Conservation (phyloP, 768 basidiomycete genomes). For the Suillus weaverae region DNA sequence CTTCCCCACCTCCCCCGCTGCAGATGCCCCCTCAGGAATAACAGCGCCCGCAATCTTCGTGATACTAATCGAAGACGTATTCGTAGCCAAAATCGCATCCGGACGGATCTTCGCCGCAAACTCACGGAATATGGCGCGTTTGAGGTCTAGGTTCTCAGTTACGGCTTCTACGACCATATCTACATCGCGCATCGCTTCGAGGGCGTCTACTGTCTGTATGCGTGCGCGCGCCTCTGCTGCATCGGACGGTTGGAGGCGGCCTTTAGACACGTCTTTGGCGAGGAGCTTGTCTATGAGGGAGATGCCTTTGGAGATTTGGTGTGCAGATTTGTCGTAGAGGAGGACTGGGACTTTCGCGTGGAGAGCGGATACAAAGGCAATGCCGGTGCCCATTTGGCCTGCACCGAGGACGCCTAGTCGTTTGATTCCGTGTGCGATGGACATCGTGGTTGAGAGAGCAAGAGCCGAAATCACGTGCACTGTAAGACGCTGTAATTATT, state of each 20-base stretch:
- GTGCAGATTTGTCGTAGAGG: slow-evolving; percentile 75
- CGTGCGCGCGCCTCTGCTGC: slow-evolving; percentile 74
- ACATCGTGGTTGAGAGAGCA: slow-evolving; percentile 35
- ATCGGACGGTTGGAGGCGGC: slow-evolving; percentile 63
- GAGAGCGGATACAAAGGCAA: slow-evolving; percentile 83
- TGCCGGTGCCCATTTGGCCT: slow-evolving; percentile 91
- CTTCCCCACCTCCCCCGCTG: slow-evolving; percentile 65
- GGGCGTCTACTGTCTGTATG: slow-evolving; percentile 58
- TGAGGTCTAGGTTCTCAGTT: slow-evolving; percentile 79
- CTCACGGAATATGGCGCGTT: slow-evolving; percentile 71
- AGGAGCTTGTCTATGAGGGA: slow-evolving; percentile 78
- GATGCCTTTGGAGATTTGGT: slow-evolving; percentile 74
- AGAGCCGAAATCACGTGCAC: slow-evolving; percentile 9
- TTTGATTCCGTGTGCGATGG: slow-evolving; percentile 70
- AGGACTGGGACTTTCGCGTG: slow-evolving; percentile 85
- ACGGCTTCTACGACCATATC: slow-evolving; percentile 96
- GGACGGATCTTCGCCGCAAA: slow-evolving; percentile 69
- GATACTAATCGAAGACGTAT: slow-evolving; percentile 93
- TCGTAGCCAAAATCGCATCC: slow-evolving; percentile 81
- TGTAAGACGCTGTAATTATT: not conserved
- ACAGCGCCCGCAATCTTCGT: slow-evolving; percentile 90
- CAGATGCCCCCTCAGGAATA: slow-evolving; percentile 53
- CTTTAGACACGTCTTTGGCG: slow-evolving; percentile 87
- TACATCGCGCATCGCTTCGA: slow-evolving; percentile 69
- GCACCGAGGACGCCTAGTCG: slow-evolving; percentile 78